Base-by-base conservation (phyloP, 495 filamentous ascomycete species). In the Trichoderma gamsii region DNA sequence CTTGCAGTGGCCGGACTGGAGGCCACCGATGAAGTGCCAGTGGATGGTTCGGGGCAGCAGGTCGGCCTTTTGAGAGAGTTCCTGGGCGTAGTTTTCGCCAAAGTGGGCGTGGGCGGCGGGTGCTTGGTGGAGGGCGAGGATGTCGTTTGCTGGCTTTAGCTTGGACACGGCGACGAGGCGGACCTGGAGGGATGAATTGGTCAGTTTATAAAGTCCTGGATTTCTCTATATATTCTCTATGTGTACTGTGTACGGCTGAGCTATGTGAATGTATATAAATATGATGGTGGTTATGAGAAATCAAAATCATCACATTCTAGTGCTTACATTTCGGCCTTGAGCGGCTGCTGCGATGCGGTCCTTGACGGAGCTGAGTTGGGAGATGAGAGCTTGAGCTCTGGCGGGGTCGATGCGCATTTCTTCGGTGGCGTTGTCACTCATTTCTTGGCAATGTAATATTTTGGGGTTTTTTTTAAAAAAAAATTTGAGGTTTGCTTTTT, bases 81-180 rank as follows among this genome's bases (percentile, higher is more conserved):
- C 95, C 79, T 97, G 93, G 16, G 90, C 84, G 82, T 99, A 99
- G 80, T 99, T 99, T 79, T 99, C 95, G 70, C 95, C 95, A 77
- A 97, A 97, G 78, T 98, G 92, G 65, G 81, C 71, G 52, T 97
- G 93, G 0, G 76, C 70, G 23, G 81, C 76, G 0, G 83, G 81
- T 1, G 83, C 72, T 68, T 86, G 79, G 80, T 96, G 89, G 3
- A 99, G 84, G 64, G 91, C 87, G 52, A 96, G 82, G 73, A 97
- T 88, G 79, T 98, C 96, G 66, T 89, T 87, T 66, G 88, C 90
- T 13, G 95, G 92, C 77, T 97, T 97, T 71, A 95, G 83, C 76
- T 99, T 99, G 21, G 92, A 97, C 65, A 99, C 93, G 41, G 93
- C 93, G 29, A 99, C 90, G 29, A 98, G 82, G 23, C 95, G 89